Evolutionary conservation across 208 protist genomes (phyloP).

Genomic region (Tritrichomonas musculus): DNA sequence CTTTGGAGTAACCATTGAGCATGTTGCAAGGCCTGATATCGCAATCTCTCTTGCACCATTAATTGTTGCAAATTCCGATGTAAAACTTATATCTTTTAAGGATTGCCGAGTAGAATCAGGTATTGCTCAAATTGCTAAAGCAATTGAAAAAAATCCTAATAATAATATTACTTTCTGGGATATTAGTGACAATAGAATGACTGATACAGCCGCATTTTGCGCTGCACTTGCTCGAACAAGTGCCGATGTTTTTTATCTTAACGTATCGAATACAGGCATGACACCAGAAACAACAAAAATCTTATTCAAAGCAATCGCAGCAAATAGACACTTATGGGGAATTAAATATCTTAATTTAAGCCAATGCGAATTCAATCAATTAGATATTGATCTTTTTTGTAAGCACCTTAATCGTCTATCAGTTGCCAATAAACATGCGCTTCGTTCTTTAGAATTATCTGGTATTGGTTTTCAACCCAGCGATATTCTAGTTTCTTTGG

Average conservation of each 20-base stretch:
- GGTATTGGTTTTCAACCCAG: neutral
- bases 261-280: neutral
- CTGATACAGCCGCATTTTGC: neutral
- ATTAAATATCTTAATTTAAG: neutral
- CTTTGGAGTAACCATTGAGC: neutral
- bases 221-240: neutral
- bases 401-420: neutral
- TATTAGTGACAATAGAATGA: neutral
- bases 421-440: neutral
- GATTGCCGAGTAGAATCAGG: neutral
- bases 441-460: neutral
- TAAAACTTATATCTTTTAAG: neutral
- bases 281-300: neutral
- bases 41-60: neutral
- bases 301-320: neutral
- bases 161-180: conserved; percentile 4
- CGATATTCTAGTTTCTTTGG: neutral
- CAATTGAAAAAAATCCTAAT: neutral
- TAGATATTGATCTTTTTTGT: neutral
- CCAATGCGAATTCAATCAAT: neutral
- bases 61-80: neutral
- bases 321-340: neutral
- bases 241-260: neutral
- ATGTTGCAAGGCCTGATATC: neutral
- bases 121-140: neutral